Conservation (phyloP, 768 basidiomycete species). For the Kwoniella sp. region DNA sequence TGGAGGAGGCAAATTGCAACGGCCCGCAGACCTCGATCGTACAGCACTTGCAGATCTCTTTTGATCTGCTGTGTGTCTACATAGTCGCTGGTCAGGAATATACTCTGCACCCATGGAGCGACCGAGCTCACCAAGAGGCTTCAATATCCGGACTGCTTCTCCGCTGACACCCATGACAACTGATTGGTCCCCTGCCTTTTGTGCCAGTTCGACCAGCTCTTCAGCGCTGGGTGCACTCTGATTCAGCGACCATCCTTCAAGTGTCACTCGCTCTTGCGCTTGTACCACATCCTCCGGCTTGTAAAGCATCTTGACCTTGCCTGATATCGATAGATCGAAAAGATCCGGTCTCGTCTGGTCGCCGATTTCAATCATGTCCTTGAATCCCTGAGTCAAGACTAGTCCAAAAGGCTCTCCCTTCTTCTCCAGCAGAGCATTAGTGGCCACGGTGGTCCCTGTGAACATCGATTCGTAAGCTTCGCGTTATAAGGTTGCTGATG, state of each 20-base stretch:
- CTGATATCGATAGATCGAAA: conserved; percentile 71
- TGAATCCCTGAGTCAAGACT: conserved; percentile 44
- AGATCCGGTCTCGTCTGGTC: conserved; percentile 65
- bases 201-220: conserved; percentile 22
- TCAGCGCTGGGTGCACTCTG: conserved; percentile 28
- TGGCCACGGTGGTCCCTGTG: conserved; percentile 44
- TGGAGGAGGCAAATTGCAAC: conserved; percentile 47
- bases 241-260: conserved; percentile 39
- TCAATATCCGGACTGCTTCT: conserved; percentile 69
- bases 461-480: conserved; percentile 25
- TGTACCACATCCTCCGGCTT: conserved; percentile 62
- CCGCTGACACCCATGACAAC: conserved; percentile 53
- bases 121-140: conserved; percentile 60
- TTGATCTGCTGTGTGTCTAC: conserved; percentile 56
- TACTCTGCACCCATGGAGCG: neutral
- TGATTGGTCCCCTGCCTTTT: conserved; percentile 37
- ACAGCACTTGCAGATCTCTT: conserved; percentile 69
- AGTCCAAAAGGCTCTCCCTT: conserved; percentile 43
- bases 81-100: neutral
- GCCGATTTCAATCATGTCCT: conserved; percentile 35
- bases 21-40: conserved; percentile 72
- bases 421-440: conserved; percentile 43
- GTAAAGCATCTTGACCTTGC: conserved; percentile 37
- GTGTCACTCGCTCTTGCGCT: conserved; percentile 38
- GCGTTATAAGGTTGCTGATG: conserved; percentile 20